Evolutionary conservation across 768 basidiomycete genomes (phyloP).

Genomic region (Kwoniella europaea): DNA sequence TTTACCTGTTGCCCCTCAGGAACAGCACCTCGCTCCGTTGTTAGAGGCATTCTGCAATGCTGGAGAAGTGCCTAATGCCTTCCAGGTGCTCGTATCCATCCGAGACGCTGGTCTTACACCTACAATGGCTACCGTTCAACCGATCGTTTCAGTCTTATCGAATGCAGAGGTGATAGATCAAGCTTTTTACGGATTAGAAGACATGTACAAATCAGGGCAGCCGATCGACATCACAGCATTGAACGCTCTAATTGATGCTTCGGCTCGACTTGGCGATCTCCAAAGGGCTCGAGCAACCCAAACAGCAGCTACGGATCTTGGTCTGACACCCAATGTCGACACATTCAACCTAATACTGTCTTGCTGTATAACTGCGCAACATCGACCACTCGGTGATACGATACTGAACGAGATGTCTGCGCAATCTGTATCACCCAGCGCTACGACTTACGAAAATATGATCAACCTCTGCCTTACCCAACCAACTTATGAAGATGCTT

Average conservation of each 20-base stretch:
- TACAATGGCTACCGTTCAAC: conserved; percentile 63
- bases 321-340: conserved; percentile 65
- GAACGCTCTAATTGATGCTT: conserved; percentile 71
- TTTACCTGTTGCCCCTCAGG: conserved; percentile 66
- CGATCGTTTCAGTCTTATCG: conserved; percentile 65
- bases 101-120: conserved; percentile 64
- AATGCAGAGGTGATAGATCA: conserved; percentile 66
- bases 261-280: conserved; percentile 68
- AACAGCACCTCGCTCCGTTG: conserved; percentile 77
- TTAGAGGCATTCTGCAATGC: conserved; percentile 73
- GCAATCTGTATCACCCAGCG: conserved; percentile 64
- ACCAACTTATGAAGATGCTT: conserved; percentile 78
- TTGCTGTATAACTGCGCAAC: conserved; percentile 67
- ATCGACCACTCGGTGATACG: conserved; percentile 71
- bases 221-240: conserved; percentile 67
- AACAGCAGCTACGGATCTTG: conserved; percentile 67
- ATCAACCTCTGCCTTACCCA: conserved; percentile 74
- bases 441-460: conserved; percentile 70
- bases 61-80: conserved; percentile 68
- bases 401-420: conserved; percentile 71
- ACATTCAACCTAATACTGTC: conserved; percentile 74
- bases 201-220: conserved; percentile 65
- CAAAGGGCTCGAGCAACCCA: conserved; percentile 80
- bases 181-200: conserved; percentile 69
- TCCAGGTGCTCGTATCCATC: conserved; percentile 68